Conservation (phyloP, 495 filamentous ascomycete genomes). For the Xylaria flabelliformis region DNA sequence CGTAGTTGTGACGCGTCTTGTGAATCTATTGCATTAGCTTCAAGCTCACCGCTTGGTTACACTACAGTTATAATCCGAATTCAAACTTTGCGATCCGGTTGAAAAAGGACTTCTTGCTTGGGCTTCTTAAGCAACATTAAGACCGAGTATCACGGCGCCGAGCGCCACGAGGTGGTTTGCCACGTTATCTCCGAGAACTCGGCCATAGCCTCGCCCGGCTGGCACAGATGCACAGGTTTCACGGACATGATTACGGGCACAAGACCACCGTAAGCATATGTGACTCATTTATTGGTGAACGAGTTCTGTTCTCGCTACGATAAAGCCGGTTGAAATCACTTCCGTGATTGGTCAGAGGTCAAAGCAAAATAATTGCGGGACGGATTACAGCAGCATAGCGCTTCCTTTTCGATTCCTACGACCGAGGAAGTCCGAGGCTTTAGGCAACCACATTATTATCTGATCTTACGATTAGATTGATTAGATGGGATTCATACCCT, state of each 20-base stretch:
- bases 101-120: neutral
- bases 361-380: neutral
- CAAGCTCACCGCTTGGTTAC: neutral
- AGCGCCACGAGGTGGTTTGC: neutral
- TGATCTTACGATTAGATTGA: constrained; percentile 13
- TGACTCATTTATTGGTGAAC: neutral
- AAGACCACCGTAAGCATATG: neutral
- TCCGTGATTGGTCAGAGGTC: neutral
- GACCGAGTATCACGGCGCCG: constrained; percentile 1
- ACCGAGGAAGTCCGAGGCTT: neutral
- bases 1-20: neutral
- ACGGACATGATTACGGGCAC: constrained; percentile 1
- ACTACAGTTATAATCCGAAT: neutral
- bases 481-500: constrained; percentile 3
- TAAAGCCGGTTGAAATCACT: neutral
- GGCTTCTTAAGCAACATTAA: neutral
- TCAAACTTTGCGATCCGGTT: neutral
- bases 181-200: constrained; percentile 15
- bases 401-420: neutral
- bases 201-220: neutral
- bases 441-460: constrained; percentile 4
- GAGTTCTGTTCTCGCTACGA: neutral
- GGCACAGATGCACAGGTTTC: neutral
- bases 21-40: constrained; percentile 9
- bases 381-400: neutral